phyloP scores from a whole-genome alignment of 1,284 basidiomycete genomes.

The Phellinidium pouzarii region DNA sequence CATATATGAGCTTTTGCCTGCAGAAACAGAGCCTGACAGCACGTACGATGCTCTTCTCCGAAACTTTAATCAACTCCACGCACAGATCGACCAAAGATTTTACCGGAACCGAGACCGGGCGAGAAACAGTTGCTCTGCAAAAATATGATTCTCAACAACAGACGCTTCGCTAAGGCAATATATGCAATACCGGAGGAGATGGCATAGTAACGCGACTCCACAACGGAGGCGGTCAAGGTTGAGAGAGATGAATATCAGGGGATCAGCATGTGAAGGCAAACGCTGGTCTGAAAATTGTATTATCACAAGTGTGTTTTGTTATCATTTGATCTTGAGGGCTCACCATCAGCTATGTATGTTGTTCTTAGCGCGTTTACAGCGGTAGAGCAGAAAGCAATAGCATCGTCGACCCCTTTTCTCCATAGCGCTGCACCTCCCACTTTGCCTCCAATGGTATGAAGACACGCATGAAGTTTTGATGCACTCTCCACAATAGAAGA shows the following conservation, averaged over 20 bases:
- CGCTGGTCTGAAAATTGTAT: constrained; percentile 11
- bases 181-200: constrained; percentile 43
- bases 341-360: constrained; percentile 44
- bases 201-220: constrained; percentile 43
- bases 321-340: constrained; percentile 16
- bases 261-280: constrained; percentile 28
- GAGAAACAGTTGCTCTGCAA: constrained; percentile 47
- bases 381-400: constrained; percentile 53
- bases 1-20: neutral
- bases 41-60: constrained; percentile 45
- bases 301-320: neutral
- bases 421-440: constrained; percentile 63
- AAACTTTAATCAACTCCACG: constrained; percentile 48
- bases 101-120: constrained; percentile 70
- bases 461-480: constrained; percentile 48
- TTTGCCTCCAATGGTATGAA: constrained; percentile 71
- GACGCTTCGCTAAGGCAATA: neutral
- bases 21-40: constrained; percentile 3
- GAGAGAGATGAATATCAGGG: constrained; percentile 40
- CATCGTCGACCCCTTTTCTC: constrained; percentile 67
- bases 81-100: constrained; percentile 51
- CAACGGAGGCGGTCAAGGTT: constrained; percentile 54
- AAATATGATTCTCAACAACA: constrained; percentile 11
- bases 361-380: constrained; percentile 52
- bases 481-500: constrained; percentile 39